Evolutionary conservation across 148 eudicot species (phyloP).

Genomic region (Persicaria tinctoria): DNA sequence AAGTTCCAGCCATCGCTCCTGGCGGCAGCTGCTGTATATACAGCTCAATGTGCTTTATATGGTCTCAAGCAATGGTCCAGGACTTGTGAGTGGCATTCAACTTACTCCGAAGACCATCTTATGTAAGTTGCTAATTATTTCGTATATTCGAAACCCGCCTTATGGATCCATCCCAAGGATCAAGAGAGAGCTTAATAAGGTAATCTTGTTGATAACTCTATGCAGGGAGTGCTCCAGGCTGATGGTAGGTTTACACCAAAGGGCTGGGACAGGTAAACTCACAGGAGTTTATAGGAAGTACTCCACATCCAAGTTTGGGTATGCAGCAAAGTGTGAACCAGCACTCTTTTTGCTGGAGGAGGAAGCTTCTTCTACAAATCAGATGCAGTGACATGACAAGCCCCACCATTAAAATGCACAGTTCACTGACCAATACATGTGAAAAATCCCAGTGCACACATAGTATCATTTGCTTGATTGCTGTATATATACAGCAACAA

Average conservation of each 20-base stretch:
- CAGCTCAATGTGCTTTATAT: conserved; percentile 61
- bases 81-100: conserved; percentile 60
- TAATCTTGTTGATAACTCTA: background rate
- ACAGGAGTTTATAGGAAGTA: conserved; percentile 79
- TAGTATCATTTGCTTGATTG: background rate
- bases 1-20: conserved; percentile 60
- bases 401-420: background rate
- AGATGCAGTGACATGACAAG: background rate
- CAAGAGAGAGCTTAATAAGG: background rate
- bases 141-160: background rate
- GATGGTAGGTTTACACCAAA: conserved; percentile 55
- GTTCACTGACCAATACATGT: background rate
- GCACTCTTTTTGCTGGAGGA: conserved; percentile 43
- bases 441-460: background rate
- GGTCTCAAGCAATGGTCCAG: conserved; percentile 65
- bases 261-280: conserved; percentile 63
- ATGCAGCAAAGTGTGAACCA: conserved; percentile 58
- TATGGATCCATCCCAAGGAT: background rate
- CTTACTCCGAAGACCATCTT: conserved; percentile 54
- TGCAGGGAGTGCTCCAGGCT: conserved; percentile 61
- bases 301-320: conserved; percentile 57
- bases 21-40: conserved; percentile 75
- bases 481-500: no score
- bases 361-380: background rate
- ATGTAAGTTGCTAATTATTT: conserved; percentile 32